Base-by-base conservation (phyloP, 2,329 filamentous ascomycete species). In the Penicillium sp. region DNA sequence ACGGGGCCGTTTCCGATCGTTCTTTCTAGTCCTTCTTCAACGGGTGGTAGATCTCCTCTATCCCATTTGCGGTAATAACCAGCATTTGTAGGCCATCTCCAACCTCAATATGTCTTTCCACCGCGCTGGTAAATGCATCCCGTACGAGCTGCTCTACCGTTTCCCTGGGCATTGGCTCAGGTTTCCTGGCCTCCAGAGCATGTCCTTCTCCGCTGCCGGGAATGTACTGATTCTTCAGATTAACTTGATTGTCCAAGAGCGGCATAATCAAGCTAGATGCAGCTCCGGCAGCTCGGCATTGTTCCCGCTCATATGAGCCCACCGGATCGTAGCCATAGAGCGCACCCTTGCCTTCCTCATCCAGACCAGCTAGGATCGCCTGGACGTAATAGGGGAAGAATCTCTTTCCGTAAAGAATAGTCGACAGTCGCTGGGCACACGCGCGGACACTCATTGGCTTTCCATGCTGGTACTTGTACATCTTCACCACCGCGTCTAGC, bases 341-440 rank as follows among this genome's bases (percentile, higher is more conserved):
- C 58, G 94, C 94, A 62, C 95, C 96, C 78, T 89, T 91, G 70
- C 95, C 95, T 66, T 98, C 89, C 82, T 98, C 95, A 72, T 99
- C 96, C 65, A 99, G 81, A 21, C 95, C 95, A 51, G 91, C 95
- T 51, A 99, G 84, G 77, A 99, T 98, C 35, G 94, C 94, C 73
- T 94, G 89, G 62, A 96, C 92, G 80, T 99, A 99, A 87, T 97
- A 99, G 23, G 95, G 95, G 84, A 99, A 99, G 85, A 99, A 99
- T 53, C 95, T 92, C 84, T 98, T 98, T 79, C 89, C 86, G 84
- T 99, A 99, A 61, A 99, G 88, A 69, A 99, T 96, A 51, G 96
- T 97, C 46, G 92, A 94, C 64, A 99, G 86, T 60, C 94, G 89
- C 82, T 98, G 94, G 60, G 95, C 96, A 80, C 94, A 98, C 53